Conservation (phyloP, 139 green algal species). For the Microglena sp. region DNA sequence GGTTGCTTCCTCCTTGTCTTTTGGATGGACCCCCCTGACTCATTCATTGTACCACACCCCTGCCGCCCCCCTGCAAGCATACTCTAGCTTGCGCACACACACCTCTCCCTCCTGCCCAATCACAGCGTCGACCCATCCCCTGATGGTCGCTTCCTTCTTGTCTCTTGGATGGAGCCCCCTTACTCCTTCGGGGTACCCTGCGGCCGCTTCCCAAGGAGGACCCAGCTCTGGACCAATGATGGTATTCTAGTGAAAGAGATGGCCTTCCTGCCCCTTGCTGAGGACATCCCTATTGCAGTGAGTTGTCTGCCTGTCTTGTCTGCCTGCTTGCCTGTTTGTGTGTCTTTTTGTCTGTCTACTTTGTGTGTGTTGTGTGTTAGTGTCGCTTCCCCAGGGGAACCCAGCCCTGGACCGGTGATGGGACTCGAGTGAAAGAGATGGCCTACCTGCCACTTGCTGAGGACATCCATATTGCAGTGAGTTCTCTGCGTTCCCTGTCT, state of each 20-base stretch:
- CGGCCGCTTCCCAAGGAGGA: constrained; percentile 78
- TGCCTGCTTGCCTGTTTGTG: no score
- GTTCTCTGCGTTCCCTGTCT: no score
- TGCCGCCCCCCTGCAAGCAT: not conserved
- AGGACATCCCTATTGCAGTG: constrained; percentile 92
- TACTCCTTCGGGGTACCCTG: constrained; percentile 85
- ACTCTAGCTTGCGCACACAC: not conserved
- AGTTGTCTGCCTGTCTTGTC: no score
- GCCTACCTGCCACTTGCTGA: constrained; percentile 81
- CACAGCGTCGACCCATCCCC: constrained; percentile 61
- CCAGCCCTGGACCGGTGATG: no score
- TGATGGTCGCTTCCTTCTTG: constrained; percentile 74
- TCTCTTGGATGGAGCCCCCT: constrained; percentile 76
- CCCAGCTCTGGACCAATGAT: constrained; percentile 54
- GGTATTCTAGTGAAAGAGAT: constrained; percentile 46
- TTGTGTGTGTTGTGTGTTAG: no score
- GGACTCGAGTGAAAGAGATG: constrained; percentile 67
- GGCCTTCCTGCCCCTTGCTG: constrained; percentile 75
- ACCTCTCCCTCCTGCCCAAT: not conserved
- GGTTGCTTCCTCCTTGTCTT: constrained; percentile 70
- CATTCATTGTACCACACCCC: constrained; percentile 71
- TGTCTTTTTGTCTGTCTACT: no score
- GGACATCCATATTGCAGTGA: constrained; percentile 89
- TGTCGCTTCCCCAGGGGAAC: no score
- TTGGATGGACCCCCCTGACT: constrained; percentile 85